Percentiles rank a stretch among this genome's conserved stretches.
These are phyloP conservation scores for Delonix regia DNA, from an alignment of 306 rosid species.

Conservation along the genomic window DNA sequence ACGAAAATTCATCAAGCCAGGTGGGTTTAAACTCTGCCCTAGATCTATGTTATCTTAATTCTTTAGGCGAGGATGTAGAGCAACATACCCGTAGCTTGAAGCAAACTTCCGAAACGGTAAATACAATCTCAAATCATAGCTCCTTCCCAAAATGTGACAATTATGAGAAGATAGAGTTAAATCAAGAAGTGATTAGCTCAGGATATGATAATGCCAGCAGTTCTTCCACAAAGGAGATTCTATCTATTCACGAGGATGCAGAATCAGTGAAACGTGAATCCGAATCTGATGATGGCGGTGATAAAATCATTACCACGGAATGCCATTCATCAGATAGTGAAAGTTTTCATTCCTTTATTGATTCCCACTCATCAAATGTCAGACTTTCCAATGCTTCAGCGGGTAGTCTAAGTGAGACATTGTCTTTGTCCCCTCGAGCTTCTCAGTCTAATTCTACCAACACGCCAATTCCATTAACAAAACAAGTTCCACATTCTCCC, in stretches of 20 bases:
- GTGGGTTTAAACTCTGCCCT: constrained; percentile 61
- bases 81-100: constrained; percentile 53
- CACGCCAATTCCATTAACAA: constrained; percentile 18
- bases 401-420: constrained; percentile 46
- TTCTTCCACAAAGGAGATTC: constrained; percentile 72
- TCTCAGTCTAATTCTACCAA: constrained; percentile 5
- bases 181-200: constrained; percentile 11
- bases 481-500: constrained; percentile 13
- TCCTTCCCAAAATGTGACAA: neutral
- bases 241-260: constrained; percentile 55
- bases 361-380: constrained; percentile 61
- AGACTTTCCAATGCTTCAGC: constrained; percentile 86
- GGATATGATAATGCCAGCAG: constrained; percentile 50
- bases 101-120: constrained; percentile 19
- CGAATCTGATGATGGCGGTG: constrained; percentile 50
- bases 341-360: constrained; percentile 85
- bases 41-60: constrained; percentile 78
- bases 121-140: neutral
- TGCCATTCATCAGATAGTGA: constrained; percentile 65
- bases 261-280: constrained; percentile 52
- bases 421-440: constrained; percentile 48
- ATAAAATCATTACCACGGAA: constrained; percentile 44
- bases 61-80: constrained; percentile 69
- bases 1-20: constrained; percentile 54
- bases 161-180: constrained; percentile 12